phyloP scores from a whole-genome alignment of 495 filamentous ascomycete species.

The Polyplosphaeria fusca region DNA sequence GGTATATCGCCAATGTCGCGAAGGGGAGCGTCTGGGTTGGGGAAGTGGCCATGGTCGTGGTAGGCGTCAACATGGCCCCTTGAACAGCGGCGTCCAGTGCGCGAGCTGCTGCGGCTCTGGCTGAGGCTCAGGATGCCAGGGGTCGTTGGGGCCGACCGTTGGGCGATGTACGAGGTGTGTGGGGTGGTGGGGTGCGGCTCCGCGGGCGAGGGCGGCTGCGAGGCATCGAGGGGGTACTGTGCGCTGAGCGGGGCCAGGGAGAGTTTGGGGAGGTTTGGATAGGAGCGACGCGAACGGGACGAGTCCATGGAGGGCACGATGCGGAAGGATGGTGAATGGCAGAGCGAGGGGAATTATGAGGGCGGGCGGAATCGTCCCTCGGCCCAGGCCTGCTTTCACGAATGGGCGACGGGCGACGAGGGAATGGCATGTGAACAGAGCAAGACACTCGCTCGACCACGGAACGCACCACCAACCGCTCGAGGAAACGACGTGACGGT shows the following conservation, averaged over 20 bases:
- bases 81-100: constrained; percentile 28
- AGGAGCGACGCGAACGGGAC: constrained; percentile 36
- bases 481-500: too few species aligned
- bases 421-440: too few species aligned
- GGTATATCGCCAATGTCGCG: constrained; percentile 23
- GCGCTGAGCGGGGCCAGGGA: constrained; percentile 42
- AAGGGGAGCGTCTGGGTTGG: constrained; percentile 17
- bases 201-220: constrained; percentile 22
- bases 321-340: too few species aligned
- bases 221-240: constrained; percentile 33
- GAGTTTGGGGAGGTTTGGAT: constrained; percentile 43
- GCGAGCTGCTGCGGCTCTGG: constrained; percentile 36
- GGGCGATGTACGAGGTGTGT: constrained; percentile 41
- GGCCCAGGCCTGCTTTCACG: too few species aligned
- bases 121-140: constrained; percentile 43
- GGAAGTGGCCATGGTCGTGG: constrained; percentile 32
- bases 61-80: constrained; percentile 12
- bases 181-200: constrained; percentile 4
- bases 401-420: too few species aligned
- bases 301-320: too few species aligned
- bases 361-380: too few species aligned
- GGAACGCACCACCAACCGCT: too few species aligned
- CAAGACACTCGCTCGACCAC: too few species aligned
- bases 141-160: constrained; percentile 41
- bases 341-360: too few species aligned